phyloP scores from a whole-genome alignment of 345 rosid species.

The Syzygium aromaticum region DNA sequence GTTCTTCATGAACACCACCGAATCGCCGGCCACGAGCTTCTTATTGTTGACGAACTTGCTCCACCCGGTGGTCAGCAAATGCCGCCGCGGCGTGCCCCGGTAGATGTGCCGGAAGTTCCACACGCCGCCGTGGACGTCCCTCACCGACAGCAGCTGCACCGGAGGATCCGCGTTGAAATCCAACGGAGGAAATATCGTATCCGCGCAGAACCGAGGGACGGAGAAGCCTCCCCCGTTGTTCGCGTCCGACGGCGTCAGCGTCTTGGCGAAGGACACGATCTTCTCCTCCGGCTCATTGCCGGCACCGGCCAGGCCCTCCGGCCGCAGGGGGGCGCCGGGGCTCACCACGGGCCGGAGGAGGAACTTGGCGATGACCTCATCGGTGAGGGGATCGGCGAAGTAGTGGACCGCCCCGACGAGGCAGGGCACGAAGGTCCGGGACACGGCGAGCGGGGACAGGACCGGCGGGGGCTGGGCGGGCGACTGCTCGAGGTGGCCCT shows the following conservation, averaged over 20 bases:
- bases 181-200: slow-evolving; percentile 73
- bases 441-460: slow-evolving; percentile 14
- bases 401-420: slow-evolving; percentile 39
- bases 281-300: slow-evolving; percentile 19
- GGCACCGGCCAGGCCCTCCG: background rate
- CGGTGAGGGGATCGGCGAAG: slow-evolving; percentile 65
- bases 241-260: slow-evolving; percentile 83
- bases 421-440: slow-evolving; percentile 30
- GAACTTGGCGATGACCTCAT: slow-evolving; percentile 60
- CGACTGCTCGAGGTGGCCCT: slow-evolving; percentile 74
- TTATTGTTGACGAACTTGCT: slow-evolving; percentile 83
- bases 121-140: slow-evolving; percentile 56
- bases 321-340: background rate
- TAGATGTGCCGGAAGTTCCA: slow-evolving; percentile 90
- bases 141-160: slow-evolving; percentile 55
- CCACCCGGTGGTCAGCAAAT: slow-evolving; percentile 91
- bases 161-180: slow-evolving; percentile 75
- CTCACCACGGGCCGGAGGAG: slow-evolving; percentile 21
- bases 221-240: slow-evolving; percentile 97
- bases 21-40: slow-evolving; percentile 86
- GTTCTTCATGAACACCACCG: slow-evolving; percentile 77
- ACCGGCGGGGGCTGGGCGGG: slow-evolving; percentile 7
- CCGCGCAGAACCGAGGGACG: slow-evolving; percentile 90
- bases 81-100: slow-evolving; percentile 86
- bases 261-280: slow-evolving; percentile 57